phyloP scores from a whole-genome alignment of 352 stramenopile genomes.

The Globisporangium sylvaticum region DNA sequence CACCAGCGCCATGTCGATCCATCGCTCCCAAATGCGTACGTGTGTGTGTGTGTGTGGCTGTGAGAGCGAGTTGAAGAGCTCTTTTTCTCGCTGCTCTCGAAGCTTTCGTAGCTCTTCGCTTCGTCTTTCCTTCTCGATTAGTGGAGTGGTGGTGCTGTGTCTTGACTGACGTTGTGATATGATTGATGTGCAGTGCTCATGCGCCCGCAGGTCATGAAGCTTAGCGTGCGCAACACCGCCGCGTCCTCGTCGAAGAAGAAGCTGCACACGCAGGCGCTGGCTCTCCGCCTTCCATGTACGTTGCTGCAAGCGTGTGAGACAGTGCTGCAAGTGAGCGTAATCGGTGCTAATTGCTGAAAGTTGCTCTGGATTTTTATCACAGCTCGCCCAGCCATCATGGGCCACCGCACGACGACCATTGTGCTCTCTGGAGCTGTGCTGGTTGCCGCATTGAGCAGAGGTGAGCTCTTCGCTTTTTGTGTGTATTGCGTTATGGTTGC shows the following conservation, averaged over 20 bases:
- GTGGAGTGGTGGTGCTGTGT: too few species aligned
- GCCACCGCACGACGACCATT: conserved; percentile 8
- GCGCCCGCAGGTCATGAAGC: conserved; percentile 35
- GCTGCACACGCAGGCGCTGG: conserved; percentile 25
- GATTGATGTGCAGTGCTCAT: conserved; percentile 27
- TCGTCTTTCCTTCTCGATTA: neutral
- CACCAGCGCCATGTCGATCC: conserved; percentile 13
- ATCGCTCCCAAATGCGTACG: conserved; percentile 17
- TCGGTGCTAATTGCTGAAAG: neutral
- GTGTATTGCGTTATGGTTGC: neutral
- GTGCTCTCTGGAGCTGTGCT: conserved; percentile 44
- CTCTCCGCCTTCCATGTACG: conserved; percentile 26
- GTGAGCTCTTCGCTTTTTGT: conserved; percentile 7
- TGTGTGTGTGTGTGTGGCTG: neutral
- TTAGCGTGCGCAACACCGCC: conserved; percentile 26
- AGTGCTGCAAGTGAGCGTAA: neutral
- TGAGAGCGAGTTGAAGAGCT: neutral
- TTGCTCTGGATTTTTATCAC: neutral
- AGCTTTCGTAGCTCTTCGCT: neutral
- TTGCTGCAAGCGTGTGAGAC: neutral
- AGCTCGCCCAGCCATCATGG: conserved; percentile 17
- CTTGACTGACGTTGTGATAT: conserved; percentile 1
- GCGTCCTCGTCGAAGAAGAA: conserved; percentile 30
- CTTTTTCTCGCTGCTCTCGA: neutral
- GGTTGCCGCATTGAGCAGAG: conserved; percentile 39